Base-by-base conservation (phyloP, 805 yeast species). In the Wickerhamiella azyma region DNA sequence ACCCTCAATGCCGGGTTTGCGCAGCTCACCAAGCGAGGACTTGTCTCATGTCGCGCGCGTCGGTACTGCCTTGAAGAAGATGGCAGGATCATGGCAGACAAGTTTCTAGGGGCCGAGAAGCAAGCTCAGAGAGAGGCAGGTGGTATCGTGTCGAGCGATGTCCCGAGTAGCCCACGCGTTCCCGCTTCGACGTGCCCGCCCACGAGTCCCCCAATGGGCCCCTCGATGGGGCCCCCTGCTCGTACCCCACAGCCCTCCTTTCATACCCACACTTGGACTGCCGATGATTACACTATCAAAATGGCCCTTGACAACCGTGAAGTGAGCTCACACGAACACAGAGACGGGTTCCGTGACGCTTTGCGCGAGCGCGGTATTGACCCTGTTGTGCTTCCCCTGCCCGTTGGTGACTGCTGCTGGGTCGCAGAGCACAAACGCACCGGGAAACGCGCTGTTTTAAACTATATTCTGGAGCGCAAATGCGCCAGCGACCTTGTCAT, bases 381-480 rank as follows among this genome's bases (percentile, higher is more conserved):
- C 3, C 66, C 74, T 43, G 79, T 74, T 17, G 73, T 71, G 1
- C 61, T 74, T 41, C 66, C 83, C 1, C 66, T 92, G 26, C 65
- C 92, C 0, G 75, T 88, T 2, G 97, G 98, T 5, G 99, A 92
- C 65, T 80, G 81, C 1, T 51, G 81, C 9, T 92, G 97, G 98
- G 69, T 86, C 2, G 98, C 96, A 0, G 71, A 72, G 47, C 73
- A 85, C 55, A 72, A 66, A 44, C 53, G 49, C 0, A 72, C 83
- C 0, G 70, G 72, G 1, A 71, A 72, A 45, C 79, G 79, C 46
- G 85, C 79, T 4, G 80, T 84, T 0, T 63, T 92, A 14, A 82
- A 89, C 59, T 79, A 76, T 50, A 81, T 92, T n/a, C 72, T 89
- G 39, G 99, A 92, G 65, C 69, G 99, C 33, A 92, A 92, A 62